phyloP scores from a whole-genome alignment of 352 stramenopile species.

The Phytophthora idaei region DNA sequence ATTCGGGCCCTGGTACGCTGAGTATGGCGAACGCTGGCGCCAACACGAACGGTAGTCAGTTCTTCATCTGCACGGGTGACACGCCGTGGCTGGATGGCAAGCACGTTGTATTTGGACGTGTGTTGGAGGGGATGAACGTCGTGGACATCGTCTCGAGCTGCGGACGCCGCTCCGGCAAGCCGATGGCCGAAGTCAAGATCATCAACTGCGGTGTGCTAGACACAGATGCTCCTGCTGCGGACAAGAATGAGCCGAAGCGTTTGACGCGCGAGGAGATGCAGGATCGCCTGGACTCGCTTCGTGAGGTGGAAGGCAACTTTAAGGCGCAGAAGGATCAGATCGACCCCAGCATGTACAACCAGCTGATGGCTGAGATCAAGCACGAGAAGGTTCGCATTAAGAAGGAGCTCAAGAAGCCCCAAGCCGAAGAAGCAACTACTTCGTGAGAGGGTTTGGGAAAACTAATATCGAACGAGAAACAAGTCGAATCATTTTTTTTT shows the following conservation, averaged over 20 bases:
- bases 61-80: slow-evolving; percentile 96
- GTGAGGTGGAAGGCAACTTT: slow-evolving; percentile 70
- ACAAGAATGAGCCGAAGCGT: slow-evolving; percentile 32
- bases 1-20: slow-evolving; percentile 74
- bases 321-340: slow-evolving; percentile 59
- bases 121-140: slow-evolving; percentile 90
- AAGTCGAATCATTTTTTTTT: not conserved
- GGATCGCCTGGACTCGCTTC: slow-evolving; percentile 64
- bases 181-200: slow-evolving; percentile 89
- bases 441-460: not conserved
- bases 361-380: slow-evolving; percentile 73
- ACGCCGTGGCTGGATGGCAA: slow-evolving; percentile 97
- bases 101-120: slow-evolving; percentile 96
- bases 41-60: slow-evolving; percentile 94
- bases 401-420: slow-evolving; percentile 50
- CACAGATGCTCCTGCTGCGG: slow-evolving; percentile 9
- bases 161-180: slow-evolving; percentile 86
- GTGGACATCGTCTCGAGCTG: slow-evolving; percentile 90
- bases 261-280: slow-evolving; percentile 65
- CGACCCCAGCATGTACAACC: slow-evolving; percentile 62
- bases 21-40: slow-evolving; percentile 91
- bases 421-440: not conserved
- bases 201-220: slow-evolving; percentile 82
- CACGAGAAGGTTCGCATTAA: slow-evolving; percentile 73
- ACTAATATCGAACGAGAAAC: not conserved